Evolutionary conservation across 192 early-diverging fungal species (phyloP).

Genomic region (Coemansia sp.): DNA sequence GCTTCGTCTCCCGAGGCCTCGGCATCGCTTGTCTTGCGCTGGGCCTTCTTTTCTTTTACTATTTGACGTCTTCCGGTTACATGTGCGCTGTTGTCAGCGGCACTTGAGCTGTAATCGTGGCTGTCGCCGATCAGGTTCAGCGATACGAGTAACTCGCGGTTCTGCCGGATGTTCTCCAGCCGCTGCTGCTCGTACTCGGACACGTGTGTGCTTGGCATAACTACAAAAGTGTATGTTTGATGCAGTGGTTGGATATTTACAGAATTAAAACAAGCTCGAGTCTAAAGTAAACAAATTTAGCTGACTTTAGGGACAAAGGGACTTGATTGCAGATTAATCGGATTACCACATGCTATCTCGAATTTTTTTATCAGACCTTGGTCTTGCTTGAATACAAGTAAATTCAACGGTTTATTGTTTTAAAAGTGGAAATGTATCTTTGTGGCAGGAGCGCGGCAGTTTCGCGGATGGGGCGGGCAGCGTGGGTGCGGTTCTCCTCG

Average conservation of each 20-base stretch:
- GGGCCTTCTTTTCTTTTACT: slow-evolving; percentile 3
- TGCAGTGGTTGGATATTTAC: background rate
- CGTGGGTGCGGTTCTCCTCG: background rate
- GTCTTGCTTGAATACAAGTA: background rate
- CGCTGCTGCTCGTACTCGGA: slow-evolving; percentile 57
- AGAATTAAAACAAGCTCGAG: background rate
- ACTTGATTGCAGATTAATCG: no score
- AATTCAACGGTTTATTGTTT: background rate
- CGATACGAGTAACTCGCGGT: slow-evolving; percentile 59
- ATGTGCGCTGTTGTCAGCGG: background rate
- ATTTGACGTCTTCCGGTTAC: slow-evolving; percentile 11
- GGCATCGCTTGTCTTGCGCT: background rate
- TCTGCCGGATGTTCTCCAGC: slow-evolving; percentile 61
- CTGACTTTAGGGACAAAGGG: no score
- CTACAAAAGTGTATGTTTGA: background rate
- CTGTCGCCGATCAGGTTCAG: slow-evolving; percentile 38
- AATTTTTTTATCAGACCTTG: no score
- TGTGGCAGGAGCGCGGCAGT: background rate
- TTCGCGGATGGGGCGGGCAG: background rate
- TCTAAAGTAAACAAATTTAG: background rate
- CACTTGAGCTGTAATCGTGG: background rate
- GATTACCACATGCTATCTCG: no score
- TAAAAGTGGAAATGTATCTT: slow-evolving; percentile 5
- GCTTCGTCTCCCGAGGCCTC: slow-evolving; percentile 2
- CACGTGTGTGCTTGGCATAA: slow-evolving; percentile 6